Conservation (phyloP, 2,329 filamentous ascomycete species). For the Phialophora verrucosa region DNA sequence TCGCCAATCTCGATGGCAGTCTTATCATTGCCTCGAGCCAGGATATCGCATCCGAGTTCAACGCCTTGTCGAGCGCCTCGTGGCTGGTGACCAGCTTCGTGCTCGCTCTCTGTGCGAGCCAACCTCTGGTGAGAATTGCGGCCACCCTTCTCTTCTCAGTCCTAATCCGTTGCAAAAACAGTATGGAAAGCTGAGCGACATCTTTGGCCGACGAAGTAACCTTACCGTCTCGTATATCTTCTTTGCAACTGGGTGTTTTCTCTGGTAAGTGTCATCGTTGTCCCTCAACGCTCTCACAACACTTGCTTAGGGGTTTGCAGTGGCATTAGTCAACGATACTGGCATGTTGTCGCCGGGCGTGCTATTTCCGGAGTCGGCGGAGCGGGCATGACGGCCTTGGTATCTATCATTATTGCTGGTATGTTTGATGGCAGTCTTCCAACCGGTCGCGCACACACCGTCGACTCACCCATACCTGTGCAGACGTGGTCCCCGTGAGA, state of each 20-base stretch:
- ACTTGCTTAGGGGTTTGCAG: slow-evolving; percentile 35
- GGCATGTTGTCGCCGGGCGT: slow-evolving; percentile 50
- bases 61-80: slow-evolving; percentile 48
- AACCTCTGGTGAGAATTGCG: slow-evolving; percentile 49
- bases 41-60: slow-evolving; percentile 55
- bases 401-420: slow-evolving; percentile 53
- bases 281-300: neutral
- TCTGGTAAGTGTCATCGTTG: slow-evolving; percentile 41
- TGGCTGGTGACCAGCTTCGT: slow-evolving; percentile 55
- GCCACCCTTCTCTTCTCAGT: neutral
- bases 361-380: slow-evolving; percentile 53
- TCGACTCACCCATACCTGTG: neutral
- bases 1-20: slow-evolving; percentile 68
- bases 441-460: neutral
- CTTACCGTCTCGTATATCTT: slow-evolving; percentile 49
- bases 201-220: slow-evolving; percentile 52
- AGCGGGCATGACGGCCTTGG: slow-evolving; percentile 53
- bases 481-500: slow-evolving; percentile 56
- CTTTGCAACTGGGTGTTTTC: slow-evolving; percentile 49
- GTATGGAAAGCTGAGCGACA: slow-evolving; percentile 54
- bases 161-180: neutral
- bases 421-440: neutral
- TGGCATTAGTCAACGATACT: slow-evolving; percentile 47
- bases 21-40: slow-evolving; percentile 71
- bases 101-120: slow-evolving; percentile 50